Base-by-base conservation (phyloP, 805 yeast species). In the Lipomyces oligophaga region DNA sequence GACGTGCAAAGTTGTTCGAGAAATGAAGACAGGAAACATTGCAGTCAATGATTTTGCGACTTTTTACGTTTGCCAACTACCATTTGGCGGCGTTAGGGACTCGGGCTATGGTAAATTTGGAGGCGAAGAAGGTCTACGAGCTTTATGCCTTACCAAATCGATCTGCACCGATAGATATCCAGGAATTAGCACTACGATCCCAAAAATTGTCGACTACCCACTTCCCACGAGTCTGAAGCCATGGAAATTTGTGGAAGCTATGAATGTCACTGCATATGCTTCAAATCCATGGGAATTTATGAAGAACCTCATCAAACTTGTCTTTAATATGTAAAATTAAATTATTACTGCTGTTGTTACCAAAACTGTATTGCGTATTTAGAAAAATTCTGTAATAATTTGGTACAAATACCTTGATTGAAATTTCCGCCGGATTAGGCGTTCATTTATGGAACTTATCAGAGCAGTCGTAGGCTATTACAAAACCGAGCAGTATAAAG, bases 11-110 rank as follows among this genome's bases (percentile, higher is more conserved):
- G 78, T 87, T 25, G 85, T 89, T 10, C 72, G 79, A 57, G 64
- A 68, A 6, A 66, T 93, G 57, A 74, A 79, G 30, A 76, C 89
- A 34, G 99, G 98, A 20, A 93, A 89, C 62, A 95, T 93, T 38
- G 96, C 98, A 6, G 85, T 93, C 52, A 93, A 93, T 65, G 99
- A 93, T 69, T 93, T 93, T 72, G 99, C 97, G 5, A 90, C 97
- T 0, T 93, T 80, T 62, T 55, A 89, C 61, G 86, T 93, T 28
- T 89, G 96, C 57, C 98, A 93, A 67, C 73, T 93, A 58, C 99
- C 99, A 26, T 93, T 93, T 68, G 99, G 99, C 44, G 99, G 99
- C 25, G 78, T 78, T 22, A 81, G 81, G 57, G 93, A 88, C 37
- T 84, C 95, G 4, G 99, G 99, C 0, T 93, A 88, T 62, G 98